Base-by-base conservation (phyloP, 169 alveolate genomes). In the Theileria sp. region DNA sequence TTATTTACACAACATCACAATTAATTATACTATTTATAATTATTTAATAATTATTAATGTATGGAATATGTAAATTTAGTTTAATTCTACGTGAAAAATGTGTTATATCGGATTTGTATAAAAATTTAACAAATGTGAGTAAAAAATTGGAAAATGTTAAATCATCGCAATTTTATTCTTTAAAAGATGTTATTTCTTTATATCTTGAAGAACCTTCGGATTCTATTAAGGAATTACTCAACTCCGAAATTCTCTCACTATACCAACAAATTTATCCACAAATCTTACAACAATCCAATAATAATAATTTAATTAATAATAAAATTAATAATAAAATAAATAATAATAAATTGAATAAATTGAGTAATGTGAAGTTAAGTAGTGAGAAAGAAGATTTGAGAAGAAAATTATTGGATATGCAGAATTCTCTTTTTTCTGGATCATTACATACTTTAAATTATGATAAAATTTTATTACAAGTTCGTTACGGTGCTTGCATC, bases 401-500 rank as follows among this genome's bases (percentile, higher is more conserved):
- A 6, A n/a, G n/a, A 5, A 74, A 58, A 5, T 38, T 74, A 6
- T 3, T 21, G 1, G 49, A 64, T 19, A 21, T 60, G 19, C 56
- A 68, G 19, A 19, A 12, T 15, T 36, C 69, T 13, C 15, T 76
- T 30, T 76, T 76, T 21, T 76, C 83, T 17, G 82, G 82, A 1
- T n/a, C 66, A 5, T 67, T 76, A 21, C 69, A 76, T 60, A 30
- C 21, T 15, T 28, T 23, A 17, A 19, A 68, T 13, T 64, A 21
- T 60, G 36, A 70, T 49, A 76, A 76, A 15, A 60, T 76, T 17
- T 13, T 76, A 7, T 58, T 76, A n/a, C 65, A 64, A 17, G 83
- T 76, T 5, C 15, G 75, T 76, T 19, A 32, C 36, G 36, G 36
- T 3, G 36, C 36, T 32, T 32, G 36, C 8, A 3, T 3, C 36